Evolutionary conservation across 352 stramenopile species (phyloP).

Genomic region (Phytophthora palmivora): DNA sequence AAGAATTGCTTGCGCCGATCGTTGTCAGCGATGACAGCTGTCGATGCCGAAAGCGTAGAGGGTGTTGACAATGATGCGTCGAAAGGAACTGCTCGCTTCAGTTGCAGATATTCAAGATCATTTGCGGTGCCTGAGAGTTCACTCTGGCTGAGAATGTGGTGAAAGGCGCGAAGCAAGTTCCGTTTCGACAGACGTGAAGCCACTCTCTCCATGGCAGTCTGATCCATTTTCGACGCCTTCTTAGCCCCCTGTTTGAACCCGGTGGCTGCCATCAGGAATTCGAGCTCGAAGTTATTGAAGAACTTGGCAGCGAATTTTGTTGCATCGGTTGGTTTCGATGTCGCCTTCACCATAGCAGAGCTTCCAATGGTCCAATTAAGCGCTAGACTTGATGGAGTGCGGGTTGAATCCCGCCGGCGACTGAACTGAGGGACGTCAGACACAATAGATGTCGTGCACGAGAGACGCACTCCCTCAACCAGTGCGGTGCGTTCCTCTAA

Average conservation of each 20-base stretch:
- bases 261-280: constrained; percentile 64
- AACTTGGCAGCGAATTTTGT: constrained; percentile 35
- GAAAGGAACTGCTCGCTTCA: constrained; percentile 46
- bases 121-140: neutral
- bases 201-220: constrained; percentile 50
- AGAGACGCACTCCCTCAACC: constrained; percentile 2
- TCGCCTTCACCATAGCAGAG: neutral
- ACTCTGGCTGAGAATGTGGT: constrained; percentile 21
- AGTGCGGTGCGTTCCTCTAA: constrained; percentile 29
- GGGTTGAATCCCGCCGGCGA: constrained; percentile 19
- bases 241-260: constrained; percentile 80
- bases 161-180: constrained; percentile 63
- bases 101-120: constrained; percentile 43
- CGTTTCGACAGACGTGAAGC: constrained; percentile 70
- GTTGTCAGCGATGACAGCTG: constrained; percentile 14
- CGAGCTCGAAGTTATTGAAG: constrained; percentile 50
- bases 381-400: constrained; percentile 50
- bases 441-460: constrained; percentile 30
- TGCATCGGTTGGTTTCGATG: constrained; percentile 5
- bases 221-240: constrained; percentile 64
- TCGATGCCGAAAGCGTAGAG: constrained; percentile 27
- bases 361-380: constrained; percentile 56
- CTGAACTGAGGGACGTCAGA: constrained; percentile 28
- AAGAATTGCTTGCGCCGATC: constrained; percentile 37
- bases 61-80: constrained; percentile 19